Base-by-base conservation (phyloP, 805 yeast genomes). In the Torulaspora quercuum region DNA sequence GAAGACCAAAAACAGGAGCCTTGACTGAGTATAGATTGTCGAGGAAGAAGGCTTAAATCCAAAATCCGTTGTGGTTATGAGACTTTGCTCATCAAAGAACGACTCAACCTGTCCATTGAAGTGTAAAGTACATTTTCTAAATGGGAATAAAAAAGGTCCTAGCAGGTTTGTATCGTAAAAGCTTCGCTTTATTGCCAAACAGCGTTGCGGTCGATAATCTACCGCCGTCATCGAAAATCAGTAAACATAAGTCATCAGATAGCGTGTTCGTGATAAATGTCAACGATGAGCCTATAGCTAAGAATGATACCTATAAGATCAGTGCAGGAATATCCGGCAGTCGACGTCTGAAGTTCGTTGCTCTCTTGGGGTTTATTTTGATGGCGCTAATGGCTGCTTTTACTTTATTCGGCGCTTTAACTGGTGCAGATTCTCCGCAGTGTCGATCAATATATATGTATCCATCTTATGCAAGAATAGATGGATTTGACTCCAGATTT, bases 401-500 rank as follows among this genome's bases (percentile, higher is more conserved):
- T 2, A 41, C 47, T n/a, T 6, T 46, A 3, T 27, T 37, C 6
- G 45, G 41, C 23, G 27, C 40, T 6, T 56, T 63, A 8, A 50
- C 51, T 4, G 78, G 77, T 2, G 68, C 78, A 2, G 79, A 75
- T 52, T 39, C 63, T 0, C 70, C 74, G 1, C 62, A 68, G 29
- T 88, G 97, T 56, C 65, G 78, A 25, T 65, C 78, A 42, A 80
- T 86, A 5, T 80, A 70, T 55, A 88, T 88, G 95, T 76, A 72
- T 32, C 95, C 95, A 2, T 76, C 89, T 1, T 88, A 86, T 52
- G 89, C 90, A 7, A 70, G 80, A 45, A 72, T 88, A 25, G 65
- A 68, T 45, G 84, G 80, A 3, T 84, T 89, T 54, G 92, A 87
- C 59, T 76, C 92, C 2, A 66, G 73, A 36, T 77, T 76, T 53